Evolutionary conservation across 441 rosid species (phyloP), one percentile per base, ranked within the genome.

Genomic region (Omphalea diandra): DNA sequence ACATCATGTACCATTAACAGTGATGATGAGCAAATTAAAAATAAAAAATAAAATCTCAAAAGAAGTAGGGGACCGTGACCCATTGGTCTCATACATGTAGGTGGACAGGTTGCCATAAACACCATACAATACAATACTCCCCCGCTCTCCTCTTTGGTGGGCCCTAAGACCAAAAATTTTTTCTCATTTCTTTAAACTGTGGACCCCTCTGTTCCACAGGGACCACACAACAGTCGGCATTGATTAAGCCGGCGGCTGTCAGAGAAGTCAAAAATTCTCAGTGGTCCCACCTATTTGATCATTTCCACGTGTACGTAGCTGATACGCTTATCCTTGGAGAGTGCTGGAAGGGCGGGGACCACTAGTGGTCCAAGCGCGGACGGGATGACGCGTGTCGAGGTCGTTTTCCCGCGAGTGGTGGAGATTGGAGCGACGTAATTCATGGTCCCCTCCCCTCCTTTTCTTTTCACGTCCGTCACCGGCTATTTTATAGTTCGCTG

Each of bases 191-290:
- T 60, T 68, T 11, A 36, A 10, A 1, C 0, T 0, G 20, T 24
- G 73, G 35, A 3, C 47, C 73, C 81, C 71, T n/a, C n/a, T 4
- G 40, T 11, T 8, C 5, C 15, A 9, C 0, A 20, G 77, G n/a
- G 83, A 78, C 85, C 86, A 31, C 73, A 53, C 70, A 44, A 43
- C 33, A 43, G 54, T 75, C 32, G 22, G 58, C 82, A 76, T 82
- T 73, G 71, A 77, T 87, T 84, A 68, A 84, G 96, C 93, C 94
- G 98, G 96, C 98, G 92, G 97, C 94, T 90, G 90, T 83, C 87
- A 79, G 80, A 55, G 75, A 81, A 83, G 95, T 83, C 85, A 81
- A 86, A n/a, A 84, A 81, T 75, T 82, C 80, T 20, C 57, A 38
- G 55, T 75, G 89, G 96, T 75, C 83, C 92, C 74, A 73, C 55